phyloP scores from a whole-genome alignment of 805 yeast genomes.

The Wickerhamomyces bisporus region DNA sequence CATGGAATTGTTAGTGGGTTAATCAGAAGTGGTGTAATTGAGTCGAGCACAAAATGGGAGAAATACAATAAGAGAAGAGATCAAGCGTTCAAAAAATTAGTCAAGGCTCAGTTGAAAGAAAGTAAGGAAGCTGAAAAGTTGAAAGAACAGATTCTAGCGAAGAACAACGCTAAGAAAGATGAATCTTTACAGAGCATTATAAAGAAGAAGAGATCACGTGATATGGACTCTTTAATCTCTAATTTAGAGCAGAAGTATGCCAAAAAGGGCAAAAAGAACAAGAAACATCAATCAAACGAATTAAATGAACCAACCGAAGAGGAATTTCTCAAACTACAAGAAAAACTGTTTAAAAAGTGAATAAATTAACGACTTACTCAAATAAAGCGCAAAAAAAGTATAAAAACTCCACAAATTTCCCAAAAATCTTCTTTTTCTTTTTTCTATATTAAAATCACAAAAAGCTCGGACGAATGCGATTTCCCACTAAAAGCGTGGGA shows the following conservation, averaged over 20 bases:
- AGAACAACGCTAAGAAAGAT: constrained; percentile 19
- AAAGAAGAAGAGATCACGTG: constrained; percentile 31
- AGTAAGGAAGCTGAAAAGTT: constrained; percentile 57
- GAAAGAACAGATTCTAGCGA: constrained; percentile 34
- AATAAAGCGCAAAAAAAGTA: too few relatives aligned
- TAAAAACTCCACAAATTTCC: background rate
- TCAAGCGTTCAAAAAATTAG: constrained; percentile 41
- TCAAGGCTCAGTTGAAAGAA: constrained; percentile 52
- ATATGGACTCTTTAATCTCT: constrained; percentile 42
- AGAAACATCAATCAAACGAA: constrained; percentile 19
- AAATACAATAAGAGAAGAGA: constrained; percentile 46
- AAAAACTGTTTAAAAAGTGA: constrained; percentile 29
- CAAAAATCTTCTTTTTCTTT: background rate
- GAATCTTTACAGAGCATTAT: constrained; percentile 31
- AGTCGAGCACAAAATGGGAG: constrained; percentile 40
- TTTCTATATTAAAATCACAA: background rate
- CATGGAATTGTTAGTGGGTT: constrained; percentile 45
- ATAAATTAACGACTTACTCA: background rate
- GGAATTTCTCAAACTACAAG: constrained; percentile 44
- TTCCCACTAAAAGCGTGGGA: background rate
- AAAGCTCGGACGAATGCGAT: constrained; percentile 10
- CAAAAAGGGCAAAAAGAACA: constrained; percentile 29
- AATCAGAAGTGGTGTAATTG: constrained; percentile 33
- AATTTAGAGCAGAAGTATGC: constrained; percentile 48
- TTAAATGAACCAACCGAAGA: constrained; percentile 40